Evolutionary conservation across 2,329 filamentous ascomycete species (phyloP), one percentile per base, ranked within the genome.

Genomic region (Rachicladosporium sp.): DNA sequence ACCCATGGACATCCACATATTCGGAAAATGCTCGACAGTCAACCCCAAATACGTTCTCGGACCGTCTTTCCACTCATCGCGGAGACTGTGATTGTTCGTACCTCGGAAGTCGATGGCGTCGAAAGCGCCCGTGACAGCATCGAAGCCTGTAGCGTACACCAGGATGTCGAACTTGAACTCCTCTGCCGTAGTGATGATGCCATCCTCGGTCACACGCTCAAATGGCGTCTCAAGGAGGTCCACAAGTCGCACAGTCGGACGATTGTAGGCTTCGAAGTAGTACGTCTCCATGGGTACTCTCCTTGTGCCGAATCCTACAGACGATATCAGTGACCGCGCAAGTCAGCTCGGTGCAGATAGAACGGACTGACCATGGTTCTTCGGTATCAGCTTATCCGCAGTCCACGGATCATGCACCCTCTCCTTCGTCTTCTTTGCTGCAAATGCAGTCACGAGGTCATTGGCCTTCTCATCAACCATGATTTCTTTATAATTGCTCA

Each of bases 231-330:
- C 49, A 8, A 63, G 66, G n/a, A 71, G 46, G 34, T 67, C 57
- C 1, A 74, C 59, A 2, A 74, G 47, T 2, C 64, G 48, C 2
- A 74, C 67, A 27, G 69, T 64, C 0, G 58, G 52, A 11, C 59
- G 59, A 43, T 71, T 64, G 38, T 68, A 62, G 3, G 63, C 57
- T 43, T 74, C 70, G 45, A 67, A 74, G 48, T 69, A 73, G 31
- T 59, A 54, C 29, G 65, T 55, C 44, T 74, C 70, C 0, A 73
- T 58, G 1, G 56, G 48, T 2, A 50, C 45, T n/a, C 50, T 37
- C 29, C 42, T 42, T 10, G 44, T 50, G 1, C 48, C 50, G 19
- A 49, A 39, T 2, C 43, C 31, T 27, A 8, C 23, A 19, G 23
- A 27, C 6, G 2, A 7, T 27, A 8, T 27, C 23, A 27, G 23